Base-by-base conservation (phyloP, 768 basidiomycete genomes). In the Amanita phalloides region DNA sequence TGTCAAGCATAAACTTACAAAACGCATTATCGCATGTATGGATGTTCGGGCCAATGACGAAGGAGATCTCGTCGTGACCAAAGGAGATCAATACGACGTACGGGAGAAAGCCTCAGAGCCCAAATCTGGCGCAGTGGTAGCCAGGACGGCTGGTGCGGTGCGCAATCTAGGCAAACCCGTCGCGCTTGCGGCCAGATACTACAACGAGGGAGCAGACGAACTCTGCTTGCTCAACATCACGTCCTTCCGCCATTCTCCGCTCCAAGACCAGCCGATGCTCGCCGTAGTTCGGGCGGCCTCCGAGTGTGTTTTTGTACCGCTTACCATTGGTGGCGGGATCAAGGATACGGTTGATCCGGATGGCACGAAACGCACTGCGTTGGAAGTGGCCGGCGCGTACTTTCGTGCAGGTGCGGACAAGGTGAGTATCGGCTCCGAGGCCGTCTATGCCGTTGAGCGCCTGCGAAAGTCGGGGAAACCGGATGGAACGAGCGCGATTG, bases 41-140 rank as follows among this genome's bases (percentile, higher is more conserved):
- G 96, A 99, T 65, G 95, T 99, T 20, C 85, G 96, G 42, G 81
- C 93, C 17, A 98, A 98, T 66, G 96, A 99, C 64, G 65, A 82
- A 11, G 96, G 96, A 26, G 96, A 99, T 65, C 82, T 99, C 49
- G 93, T 99, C 53, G 96, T 99, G 1, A 99, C 96, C 39, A 99
- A 99, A 71, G 96, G 96, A 53, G 96, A 99, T 66, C 96, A 96
- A 65, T 99, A 99, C 69, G 92, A 97, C 64, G 94, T 97, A 14
- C 89, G 94, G 49, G 94, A 97, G 67, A 91, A 85, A 61, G 64
- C 53, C 43, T 58, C 37, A 8, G 61, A 53, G 39, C 47, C 62
- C 20, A 49, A 48, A 41, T 47, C 58, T 14, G 41, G 44, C 21
- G 48, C 61, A 50, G 53, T 69, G 36, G 55, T 68, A 14, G 67